Evolutionary conservation across 108 stramenopile species (phyloP).

Genomic region (Asterionellopsis glacialis): DNA sequence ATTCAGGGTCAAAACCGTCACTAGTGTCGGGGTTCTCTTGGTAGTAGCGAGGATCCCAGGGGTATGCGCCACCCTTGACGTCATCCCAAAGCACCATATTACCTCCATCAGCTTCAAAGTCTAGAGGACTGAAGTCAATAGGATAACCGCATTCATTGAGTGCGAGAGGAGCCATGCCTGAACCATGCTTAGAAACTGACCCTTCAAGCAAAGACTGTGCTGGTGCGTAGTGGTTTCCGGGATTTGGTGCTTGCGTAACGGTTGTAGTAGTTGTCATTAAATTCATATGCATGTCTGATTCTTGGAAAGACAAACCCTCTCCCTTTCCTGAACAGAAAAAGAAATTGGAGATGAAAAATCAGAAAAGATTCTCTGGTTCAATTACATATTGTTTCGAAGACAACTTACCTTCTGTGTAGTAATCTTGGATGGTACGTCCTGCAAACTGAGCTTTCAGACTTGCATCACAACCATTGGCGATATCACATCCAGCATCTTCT

Average conservation of each 20-base stretch:
- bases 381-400: too few species aligned
- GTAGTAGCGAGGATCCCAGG: constrained; percentile 51
- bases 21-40: background rate
- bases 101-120: constrained; percentile 36
- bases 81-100: constrained; percentile 60
- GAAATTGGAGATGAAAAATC: too few species aligned
- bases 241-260: constrained; percentile 31
- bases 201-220: constrained; percentile 36
- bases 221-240: constrained; percentile 52
- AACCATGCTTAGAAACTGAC: constrained; percentile 20
- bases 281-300: constrained; percentile 23
- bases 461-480: constrained; percentile 21
- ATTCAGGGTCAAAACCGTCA: background rate
- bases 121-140: constrained; percentile 37
- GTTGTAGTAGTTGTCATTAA: constrained; percentile 34
- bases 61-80: constrained; percentile 37
- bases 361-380: too few species aligned
- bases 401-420: constrained; percentile 49
- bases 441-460: constrained; percentile 31
- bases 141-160: constrained; percentile 41
- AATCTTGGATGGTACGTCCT: constrained; percentile 39
- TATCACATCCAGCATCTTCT: constrained; percentile 35
- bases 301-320: constrained; percentile 39
- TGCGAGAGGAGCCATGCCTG: constrained; percentile 36
- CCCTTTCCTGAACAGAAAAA: too few species aligned